phyloP scores from a whole-genome alignment of 768 basidiomycete genomes.

The Collybiopsis confluens region DNA sequence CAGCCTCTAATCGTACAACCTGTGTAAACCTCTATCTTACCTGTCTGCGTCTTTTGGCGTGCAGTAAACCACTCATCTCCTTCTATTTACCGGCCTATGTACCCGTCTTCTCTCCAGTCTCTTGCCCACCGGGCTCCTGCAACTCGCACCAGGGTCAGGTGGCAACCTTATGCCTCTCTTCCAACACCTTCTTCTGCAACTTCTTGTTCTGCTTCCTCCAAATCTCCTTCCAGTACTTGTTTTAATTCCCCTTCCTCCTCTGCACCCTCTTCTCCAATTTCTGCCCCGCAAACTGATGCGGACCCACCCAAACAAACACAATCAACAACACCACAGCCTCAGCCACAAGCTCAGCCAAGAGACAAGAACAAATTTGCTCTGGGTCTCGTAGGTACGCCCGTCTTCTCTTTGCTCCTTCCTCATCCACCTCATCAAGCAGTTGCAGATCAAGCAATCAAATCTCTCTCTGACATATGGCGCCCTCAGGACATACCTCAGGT shows the following conservation, averaged over 20 bases:
- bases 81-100: conserved; percentile 8
- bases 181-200: conserved; percentile 33
- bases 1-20: conserved; percentile 31
- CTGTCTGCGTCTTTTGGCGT: conserved; percentile 17
- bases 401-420: conserved; percentile 13
- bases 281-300: conserved; percentile 27
- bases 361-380: conserved; percentile 63
- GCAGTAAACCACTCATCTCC: conserved; percentile 23
- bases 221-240: conserved; percentile 39
- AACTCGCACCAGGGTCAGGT: conserved; percentile 65
- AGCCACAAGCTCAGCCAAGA: conserved; percentile 2
- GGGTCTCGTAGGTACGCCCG: conserved; percentile 72
- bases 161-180: conserved; percentile 71
- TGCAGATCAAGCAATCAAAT: conserved; percentile 76
- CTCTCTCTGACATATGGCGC: conserved; percentile 76
- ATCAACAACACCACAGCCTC: conserved; percentile 23
- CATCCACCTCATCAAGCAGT: conserved; percentile 7
- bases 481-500: conserved; percentile 67
- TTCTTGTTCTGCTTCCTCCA: conserved; percentile 32
- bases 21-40: conserved; percentile 19
- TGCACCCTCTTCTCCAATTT: conserved; percentile 30
- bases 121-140: conserved; percentile 70
- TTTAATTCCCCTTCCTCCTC: conserved; percentile 53
- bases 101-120: conserved; percentile 26
- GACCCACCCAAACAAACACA: conserved; percentile 31